Evolutionary conservation across 192 early-diverging fungal genomes (phyloP).

Genomic region (Allomyces macrogynus): DNA sequence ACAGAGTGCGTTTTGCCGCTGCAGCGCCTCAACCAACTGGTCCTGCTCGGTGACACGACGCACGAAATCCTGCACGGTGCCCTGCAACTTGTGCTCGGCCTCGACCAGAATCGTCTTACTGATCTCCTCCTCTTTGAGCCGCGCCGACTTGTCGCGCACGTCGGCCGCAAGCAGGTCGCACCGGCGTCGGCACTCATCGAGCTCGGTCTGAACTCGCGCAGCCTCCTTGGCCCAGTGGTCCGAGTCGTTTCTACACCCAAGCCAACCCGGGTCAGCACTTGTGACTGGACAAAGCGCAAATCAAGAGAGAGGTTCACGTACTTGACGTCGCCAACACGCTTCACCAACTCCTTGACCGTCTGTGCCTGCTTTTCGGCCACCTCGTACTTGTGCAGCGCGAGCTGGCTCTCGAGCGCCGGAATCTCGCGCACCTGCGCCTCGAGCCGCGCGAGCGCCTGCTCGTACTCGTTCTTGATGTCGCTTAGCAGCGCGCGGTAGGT

Average conservation of each 20-base stretch:
- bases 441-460: slow-evolving; percentile 14
- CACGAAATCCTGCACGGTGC: neutral
- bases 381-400: neutral
- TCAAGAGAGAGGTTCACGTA: no score
- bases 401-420: neutral
- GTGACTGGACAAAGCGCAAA: no score
- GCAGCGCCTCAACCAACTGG: neutral
- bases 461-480: slow-evolving; percentile 35
- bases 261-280: no score
- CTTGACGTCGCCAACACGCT: no score
- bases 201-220: no score
- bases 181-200: no score
- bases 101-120: neutral
- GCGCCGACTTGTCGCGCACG: neutral
- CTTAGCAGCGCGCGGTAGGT: slow-evolving; percentile 26
- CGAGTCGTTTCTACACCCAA: no score
- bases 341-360: neutral
- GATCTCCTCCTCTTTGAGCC: neutral
- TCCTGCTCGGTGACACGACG: neutral
- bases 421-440: slow-evolving; percentile 4
- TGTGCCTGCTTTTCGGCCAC: neutral
- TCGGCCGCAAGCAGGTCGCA: neutral
- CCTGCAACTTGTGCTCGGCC: neutral
- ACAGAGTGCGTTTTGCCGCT: neutral
- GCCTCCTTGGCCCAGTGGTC: no score